phyloP scores from a whole-genome alignment of 2,329 filamentous ascomycete genomes.

The Fusarium sp. region DNA sequence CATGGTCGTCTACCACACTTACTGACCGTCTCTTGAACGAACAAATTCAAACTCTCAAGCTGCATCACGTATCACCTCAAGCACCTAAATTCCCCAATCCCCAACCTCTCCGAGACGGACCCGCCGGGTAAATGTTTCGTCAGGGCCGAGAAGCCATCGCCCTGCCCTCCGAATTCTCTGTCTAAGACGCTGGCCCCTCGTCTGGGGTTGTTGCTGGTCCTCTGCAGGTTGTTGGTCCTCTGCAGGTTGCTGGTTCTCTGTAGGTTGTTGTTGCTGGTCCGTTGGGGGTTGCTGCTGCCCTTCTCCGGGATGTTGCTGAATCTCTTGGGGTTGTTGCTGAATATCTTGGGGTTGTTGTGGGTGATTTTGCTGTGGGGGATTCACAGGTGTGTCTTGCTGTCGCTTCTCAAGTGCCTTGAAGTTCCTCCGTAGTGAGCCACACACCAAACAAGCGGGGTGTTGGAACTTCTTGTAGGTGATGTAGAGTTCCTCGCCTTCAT shows the following conservation, averaged over 20 bases:
- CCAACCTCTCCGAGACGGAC: not conserved
- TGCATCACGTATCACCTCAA: not conserved
- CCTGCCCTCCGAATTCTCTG: not conserved
- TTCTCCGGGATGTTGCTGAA: not conserved
- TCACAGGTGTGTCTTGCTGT: not conserved
- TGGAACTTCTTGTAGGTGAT: constrained; percentile 47
- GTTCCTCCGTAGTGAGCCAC: constrained; percentile 2
- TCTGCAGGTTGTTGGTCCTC: not conserved
- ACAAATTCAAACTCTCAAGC: not conserved
- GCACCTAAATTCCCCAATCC: not conserved
- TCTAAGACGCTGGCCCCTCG: not conserved
- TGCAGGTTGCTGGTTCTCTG: not conserved
- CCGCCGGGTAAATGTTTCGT: not conserved
- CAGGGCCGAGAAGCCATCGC: not conserved
- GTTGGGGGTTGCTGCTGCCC: not conserved
- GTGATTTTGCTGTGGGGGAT: not conserved
- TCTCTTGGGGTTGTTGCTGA: not conserved
- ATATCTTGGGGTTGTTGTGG: not conserved
- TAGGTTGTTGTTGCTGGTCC: not conserved
- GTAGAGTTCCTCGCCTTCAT: constrained; percentile 47
- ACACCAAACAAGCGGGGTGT: constrained; percentile 42
- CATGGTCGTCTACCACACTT: not conserved
- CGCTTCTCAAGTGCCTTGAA: not conserved
- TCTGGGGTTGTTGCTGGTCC: not conserved
- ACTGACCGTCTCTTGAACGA: not conserved